A percentile compares a stretch with the other conserved stretches of the same genome.
Evolutionary conservation across 2,329 filamentous ascomycete genomes (phyloP).

Genomic region (Ampelomyces quisqualis): DNA sequence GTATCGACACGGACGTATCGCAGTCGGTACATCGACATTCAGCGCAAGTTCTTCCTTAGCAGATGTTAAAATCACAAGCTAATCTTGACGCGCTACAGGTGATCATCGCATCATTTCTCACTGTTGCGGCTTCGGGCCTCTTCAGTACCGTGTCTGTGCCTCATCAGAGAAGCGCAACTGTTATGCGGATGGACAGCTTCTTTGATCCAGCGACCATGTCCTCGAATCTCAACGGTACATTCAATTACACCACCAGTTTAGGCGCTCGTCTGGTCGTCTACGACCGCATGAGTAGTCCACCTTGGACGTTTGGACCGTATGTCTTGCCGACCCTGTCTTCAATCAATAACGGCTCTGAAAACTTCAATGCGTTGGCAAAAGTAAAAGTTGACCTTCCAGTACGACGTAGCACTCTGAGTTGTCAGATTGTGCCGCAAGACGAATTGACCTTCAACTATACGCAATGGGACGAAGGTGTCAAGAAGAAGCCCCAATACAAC

Average conservation of each 20-base stretch:
- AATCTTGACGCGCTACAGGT: not conserved
- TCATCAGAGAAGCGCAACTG: not conserved
- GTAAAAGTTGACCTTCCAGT: not conserved
- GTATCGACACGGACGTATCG: not conserved
- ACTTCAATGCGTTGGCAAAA: too few relatives aligned
- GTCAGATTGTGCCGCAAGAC: not conserved
- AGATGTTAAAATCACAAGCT: not conserved
- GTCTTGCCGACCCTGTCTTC: not conserved
- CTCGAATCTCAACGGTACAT: not conserved
- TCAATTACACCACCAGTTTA: not conserved
- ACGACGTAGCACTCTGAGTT: not conserved
- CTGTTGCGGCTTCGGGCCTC: not conserved
- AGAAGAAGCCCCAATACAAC: not conserved
- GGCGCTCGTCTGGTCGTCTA: constrained; percentile 1
- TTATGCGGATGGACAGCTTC: constrained; percentile 1
- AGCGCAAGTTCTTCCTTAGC: not conserved
- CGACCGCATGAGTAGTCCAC: not conserved
- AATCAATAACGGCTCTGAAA: not conserved
- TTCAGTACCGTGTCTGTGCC: not conserved
- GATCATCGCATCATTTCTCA: not conserved
- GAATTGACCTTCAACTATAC: not conserved
- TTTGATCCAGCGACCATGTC: not conserved
- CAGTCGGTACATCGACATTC: not conserved
- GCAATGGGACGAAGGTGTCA: not conserved
- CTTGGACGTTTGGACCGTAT: not conserved